These are phyloP conservation scores for Colletotrichum nymphaeae DNA, from an alignment of 2,329 filamentous ascomycete species.

Conservation along the genomic window DNA sequence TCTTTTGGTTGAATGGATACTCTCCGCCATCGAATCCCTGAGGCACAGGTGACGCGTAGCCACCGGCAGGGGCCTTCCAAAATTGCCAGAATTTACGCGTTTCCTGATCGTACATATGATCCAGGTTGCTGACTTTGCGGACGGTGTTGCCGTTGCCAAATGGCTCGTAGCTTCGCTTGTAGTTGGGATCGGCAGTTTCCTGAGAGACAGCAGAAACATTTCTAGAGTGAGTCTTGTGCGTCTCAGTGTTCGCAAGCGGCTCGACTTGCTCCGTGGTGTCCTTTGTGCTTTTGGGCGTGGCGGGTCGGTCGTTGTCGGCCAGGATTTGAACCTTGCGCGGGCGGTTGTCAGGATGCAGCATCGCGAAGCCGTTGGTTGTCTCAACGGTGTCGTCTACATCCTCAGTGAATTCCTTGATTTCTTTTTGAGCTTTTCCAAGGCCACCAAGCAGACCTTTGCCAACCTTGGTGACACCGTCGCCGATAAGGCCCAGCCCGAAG, in stretches of 20 bases:
- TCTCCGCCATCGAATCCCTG: constrained; percentile 63
- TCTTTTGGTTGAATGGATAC: constrained; percentile 49
- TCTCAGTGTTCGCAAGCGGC: constrained; percentile 44
- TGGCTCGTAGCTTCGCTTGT: constrained; percentile 45
- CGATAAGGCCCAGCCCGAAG: constrained; percentile 46
- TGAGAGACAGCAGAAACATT: constrained; percentile 52
- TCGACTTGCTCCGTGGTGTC: constrained; percentile 12
- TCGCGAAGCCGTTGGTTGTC: constrained; percentile 65
- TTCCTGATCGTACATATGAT: constrained; percentile 60
- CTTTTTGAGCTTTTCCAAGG: constrained; percentile 56
- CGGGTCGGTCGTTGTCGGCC: constrained; percentile 45
- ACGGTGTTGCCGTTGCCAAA: constrained; percentile 60
- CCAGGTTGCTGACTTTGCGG: constrained; percentile 59
- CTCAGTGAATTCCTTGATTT: constrained; percentile 59
- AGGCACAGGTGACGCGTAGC: constrained; percentile 70
- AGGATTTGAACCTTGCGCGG: constrained; percentile 45
- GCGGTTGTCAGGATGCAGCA: constrained; percentile 40
- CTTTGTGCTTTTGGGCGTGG: constrained; percentile 9
- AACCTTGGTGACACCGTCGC: constrained; percentile 61
- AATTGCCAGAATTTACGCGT: constrained; percentile 69
- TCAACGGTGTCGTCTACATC: constrained; percentile 65
- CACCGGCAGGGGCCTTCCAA: constrained; percentile 72
- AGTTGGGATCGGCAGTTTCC: constrained; percentile 48
- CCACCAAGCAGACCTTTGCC: constrained; percentile 45
- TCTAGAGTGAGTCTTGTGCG: constrained; percentile 49